These are phyloP conservation scores for Echria macrotheca DNA, from an alignment of 495 filamentous ascomycete species.

Conservation along the genomic window DNA sequence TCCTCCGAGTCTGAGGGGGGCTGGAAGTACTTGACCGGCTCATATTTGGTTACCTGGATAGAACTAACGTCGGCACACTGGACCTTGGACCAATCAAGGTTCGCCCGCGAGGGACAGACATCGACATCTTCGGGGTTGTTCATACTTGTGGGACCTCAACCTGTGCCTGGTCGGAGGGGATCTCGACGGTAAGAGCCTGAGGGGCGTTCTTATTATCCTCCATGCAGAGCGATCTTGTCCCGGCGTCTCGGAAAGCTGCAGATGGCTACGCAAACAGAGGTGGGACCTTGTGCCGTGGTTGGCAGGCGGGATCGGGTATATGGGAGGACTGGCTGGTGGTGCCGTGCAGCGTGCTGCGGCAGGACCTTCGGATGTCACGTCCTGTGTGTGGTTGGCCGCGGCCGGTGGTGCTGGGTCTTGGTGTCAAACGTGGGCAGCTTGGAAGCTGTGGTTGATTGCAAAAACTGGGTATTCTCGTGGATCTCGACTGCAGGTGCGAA, in stretches of 20 bases:
- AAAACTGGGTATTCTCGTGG: slow-evolving; percentile 2
- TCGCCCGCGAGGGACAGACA: slow-evolving; percentile 35
- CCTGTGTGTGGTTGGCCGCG: slow-evolving; percentile 21
- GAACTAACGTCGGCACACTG: slow-evolving; percentile 37
- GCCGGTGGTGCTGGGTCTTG: not conserved
- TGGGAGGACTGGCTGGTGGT: not conserved
- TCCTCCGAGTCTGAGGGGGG: slow-evolving; percentile 26
- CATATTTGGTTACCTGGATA: slow-evolving; percentile 36
- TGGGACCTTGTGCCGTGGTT: slow-evolving; percentile 26
- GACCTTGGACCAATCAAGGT: slow-evolving; percentile 28
- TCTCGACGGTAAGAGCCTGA: slow-evolving; percentile 33
- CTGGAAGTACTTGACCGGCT: slow-evolving; percentile 32
- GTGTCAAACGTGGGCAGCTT: not conserved
- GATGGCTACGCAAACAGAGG: slow-evolving; percentile 19
- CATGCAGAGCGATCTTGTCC: slow-evolving; percentile 28
- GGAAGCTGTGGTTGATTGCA: not conserved
- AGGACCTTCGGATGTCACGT: slow-evolving; percentile 12
- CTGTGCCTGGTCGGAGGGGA: slow-evolving; percentile 32
- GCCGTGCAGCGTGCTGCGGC: slow-evolving; percentile 7
- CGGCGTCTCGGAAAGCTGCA: slow-evolving; percentile 25
- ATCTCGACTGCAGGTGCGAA: slow-evolving; percentile 6
- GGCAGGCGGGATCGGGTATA: slow-evolving; percentile 16
- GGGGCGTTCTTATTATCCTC: slow-evolving; percentile 39
- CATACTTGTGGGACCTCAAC: slow-evolving; percentile 35
- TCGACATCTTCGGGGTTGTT: slow-evolving; percentile 31